Conservation (phyloP, 176 grass and related monocot genomes). For the Zea luxurians region DNA sequence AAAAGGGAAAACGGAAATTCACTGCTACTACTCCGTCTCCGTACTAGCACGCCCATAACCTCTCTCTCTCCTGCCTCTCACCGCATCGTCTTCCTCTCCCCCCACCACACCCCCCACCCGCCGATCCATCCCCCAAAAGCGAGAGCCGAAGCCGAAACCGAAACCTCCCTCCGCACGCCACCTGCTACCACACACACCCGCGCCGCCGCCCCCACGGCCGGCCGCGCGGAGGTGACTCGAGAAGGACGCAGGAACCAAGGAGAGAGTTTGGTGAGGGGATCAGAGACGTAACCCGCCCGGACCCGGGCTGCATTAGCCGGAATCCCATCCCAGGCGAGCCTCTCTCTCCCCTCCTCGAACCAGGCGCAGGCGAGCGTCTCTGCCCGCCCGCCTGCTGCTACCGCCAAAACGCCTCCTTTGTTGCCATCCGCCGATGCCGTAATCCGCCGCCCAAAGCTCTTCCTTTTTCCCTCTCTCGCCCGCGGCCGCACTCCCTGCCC, state of each 20-base stretch:
- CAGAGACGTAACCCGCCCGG: not conserved
- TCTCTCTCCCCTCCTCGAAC: slow-evolving; percentile 10
- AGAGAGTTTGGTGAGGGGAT: slow-evolving; percentile 35
- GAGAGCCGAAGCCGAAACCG: not conserved
- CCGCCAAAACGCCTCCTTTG: slow-evolving; percentile 36
- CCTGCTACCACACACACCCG: slow-evolving; percentile 24
- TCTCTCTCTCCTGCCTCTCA: not conserved
- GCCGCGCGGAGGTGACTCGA: not conserved
- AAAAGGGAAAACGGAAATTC: not conserved
- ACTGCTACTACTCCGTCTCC: not conserved
- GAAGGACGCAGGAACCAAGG: not conserved
- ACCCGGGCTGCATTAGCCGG: not conserved
- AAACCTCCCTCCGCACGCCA: slow-evolving; percentile 13
- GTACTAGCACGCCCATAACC: not conserved
- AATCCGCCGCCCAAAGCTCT: slow-evolving; percentile 44
- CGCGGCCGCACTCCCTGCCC: not conserved
- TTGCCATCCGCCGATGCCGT: slow-evolving; percentile 44
- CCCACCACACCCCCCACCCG: slow-evolving; percentile 18
- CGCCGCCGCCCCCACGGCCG: slow-evolving; percentile 36
- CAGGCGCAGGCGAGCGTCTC: not conserved
- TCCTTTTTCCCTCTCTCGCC: not conserved
- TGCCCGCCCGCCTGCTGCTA: slow-evolving; percentile 18
- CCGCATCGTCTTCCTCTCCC: not conserved
- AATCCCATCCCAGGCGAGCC: not conserved
- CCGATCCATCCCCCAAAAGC: not conserved